Base-by-base conservation (phyloP, 2,329 filamentous ascomycete genomes). In the Sclerotinia minor region DNA sequence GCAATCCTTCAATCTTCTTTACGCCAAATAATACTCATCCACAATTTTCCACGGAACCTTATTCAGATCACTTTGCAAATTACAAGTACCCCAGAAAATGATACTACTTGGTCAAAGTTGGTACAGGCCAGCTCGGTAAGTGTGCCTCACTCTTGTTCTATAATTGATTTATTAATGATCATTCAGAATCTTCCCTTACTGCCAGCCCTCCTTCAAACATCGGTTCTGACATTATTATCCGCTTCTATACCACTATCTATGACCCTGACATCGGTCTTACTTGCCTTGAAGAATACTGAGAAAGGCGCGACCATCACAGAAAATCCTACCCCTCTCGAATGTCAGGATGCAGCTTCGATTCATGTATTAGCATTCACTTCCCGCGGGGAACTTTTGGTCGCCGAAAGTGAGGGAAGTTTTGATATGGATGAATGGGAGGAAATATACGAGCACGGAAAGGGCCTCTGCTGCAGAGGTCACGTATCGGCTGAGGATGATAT, bases 361-460 rank as follows among this genome's bases (percentile, higher is more conserved):
- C 94, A 97, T 77, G 92, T 91, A n/a, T 83, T 97, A 68, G 90
- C 88, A 7, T 96, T 95, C 77, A 89, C 89, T n/a, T 88, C 89
- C 1, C 82, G 87, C 64, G 86, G 89, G 11, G 87, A 92, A 69
- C 80, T 96, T 64, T 79, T 97, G 29, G 79, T 97, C 53, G 88
- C 86, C 45, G 91, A 97, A 79, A 96, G 92, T 75, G 88, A 94
- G 74, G 94, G 94, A 0, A 80, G 80, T 4, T 98, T 97, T 76
- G 86, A 87, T 58, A 82, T 91, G 72, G 83, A 87, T 19, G 88
- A 90, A 71, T 97, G 94, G 92, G 86, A 92, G 67, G 81, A 83
- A 54, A 86, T 91, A 24, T 86, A 88, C 71, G 83, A 88, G 70
- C 80, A 83, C 55, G 92, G 90, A 45, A 83, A 87, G 75, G 79